phyloP scores from a whole-genome alignment of 306 rosid species.

The Notholithocarpus densiflorus region DNA sequence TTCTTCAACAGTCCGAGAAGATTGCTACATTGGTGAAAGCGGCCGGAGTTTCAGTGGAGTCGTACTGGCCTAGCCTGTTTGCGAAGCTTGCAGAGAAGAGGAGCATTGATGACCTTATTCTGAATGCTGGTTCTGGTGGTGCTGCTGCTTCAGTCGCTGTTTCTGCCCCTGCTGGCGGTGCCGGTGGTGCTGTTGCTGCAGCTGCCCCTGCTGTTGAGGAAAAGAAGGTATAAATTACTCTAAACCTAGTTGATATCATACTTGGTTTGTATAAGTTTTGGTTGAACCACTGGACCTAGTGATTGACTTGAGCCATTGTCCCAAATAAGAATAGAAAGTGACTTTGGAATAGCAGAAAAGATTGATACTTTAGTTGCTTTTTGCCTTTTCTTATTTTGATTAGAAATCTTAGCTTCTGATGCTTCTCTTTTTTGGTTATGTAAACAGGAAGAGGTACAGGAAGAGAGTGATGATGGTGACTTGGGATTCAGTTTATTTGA shows the following conservation, averaged over 20 bases:
- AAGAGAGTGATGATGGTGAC: conserved; percentile 64
- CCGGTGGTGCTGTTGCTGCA: conserved; percentile 24
- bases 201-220: conserved; percentile 55
- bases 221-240: conserved; percentile 46
- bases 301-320: neutral
- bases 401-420: neutral
- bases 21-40: conserved; percentile 51
- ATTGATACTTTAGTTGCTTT: neutral
- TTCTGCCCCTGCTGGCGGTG: conserved; percentile 27
- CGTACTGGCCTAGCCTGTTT: conserved; percentile 70
- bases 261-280: neutral
- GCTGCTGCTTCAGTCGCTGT: conserved; percentile 43
- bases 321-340: neutral
- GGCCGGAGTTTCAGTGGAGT: conserved; percentile 48
- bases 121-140: conserved; percentile 54
- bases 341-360: neutral
- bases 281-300: too few species aligned
- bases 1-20: conserved; percentile 56
- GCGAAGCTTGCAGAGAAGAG: conserved; percentile 66
- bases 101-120: conserved; percentile 54
- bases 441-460: conserved; percentile 62
- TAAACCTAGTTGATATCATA: neutral
- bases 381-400: neutral
- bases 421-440: neutral
- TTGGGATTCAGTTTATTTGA: conserved; percentile 62